Conservation (phyloP, 768 basidiomycete species). For the Xerocomus spinulosus region DNA sequence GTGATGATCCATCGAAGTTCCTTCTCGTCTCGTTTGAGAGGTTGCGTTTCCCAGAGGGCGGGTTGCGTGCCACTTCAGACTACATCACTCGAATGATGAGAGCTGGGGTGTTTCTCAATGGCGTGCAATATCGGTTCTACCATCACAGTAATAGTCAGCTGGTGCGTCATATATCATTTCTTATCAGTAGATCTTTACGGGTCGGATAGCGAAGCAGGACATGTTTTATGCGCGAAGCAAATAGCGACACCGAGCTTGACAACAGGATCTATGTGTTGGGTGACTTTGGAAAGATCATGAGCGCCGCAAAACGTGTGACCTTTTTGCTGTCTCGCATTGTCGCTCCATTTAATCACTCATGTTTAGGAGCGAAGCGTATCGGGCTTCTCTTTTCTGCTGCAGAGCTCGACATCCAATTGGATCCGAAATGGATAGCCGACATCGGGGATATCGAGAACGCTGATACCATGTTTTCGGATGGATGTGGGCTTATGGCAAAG, state of each 20-base stretch:
- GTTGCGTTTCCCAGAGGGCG: conserved; percentile 52
- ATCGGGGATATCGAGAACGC: conserved; percentile 55
- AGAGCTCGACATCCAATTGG: conserved; percentile 51
- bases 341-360: background rate
- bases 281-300: conserved; percentile 58
- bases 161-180: conserved; percentile 31
- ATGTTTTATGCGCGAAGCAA: conserved; percentile 57
- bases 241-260: conserved; percentile 53
- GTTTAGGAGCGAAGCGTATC: conserved; percentile 61
- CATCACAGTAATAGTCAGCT: conserved; percentile 70
- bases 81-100: conserved; percentile 55
- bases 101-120: conserved; percentile 53
- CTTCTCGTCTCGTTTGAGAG: conserved; percentile 50
- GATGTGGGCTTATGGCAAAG: conserved; percentile 60
- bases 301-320: conserved; percentile 52
- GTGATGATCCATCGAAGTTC: conserved; percentile 55
- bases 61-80: conserved; percentile 44
- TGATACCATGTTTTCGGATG: conserved; percentile 63
- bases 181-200: background rate
- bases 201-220: conserved; percentile 51
- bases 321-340: conserved; percentile 1
- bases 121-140: conserved; percentile 61
- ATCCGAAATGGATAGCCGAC: conserved; percentile 46
- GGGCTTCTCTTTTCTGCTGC: conserved; percentile 64
- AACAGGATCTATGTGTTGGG: conserved; percentile 52